Evolutionary conservation across 345 rosid species (phyloP).

Genomic region (Sapria himalayana): DNA sequence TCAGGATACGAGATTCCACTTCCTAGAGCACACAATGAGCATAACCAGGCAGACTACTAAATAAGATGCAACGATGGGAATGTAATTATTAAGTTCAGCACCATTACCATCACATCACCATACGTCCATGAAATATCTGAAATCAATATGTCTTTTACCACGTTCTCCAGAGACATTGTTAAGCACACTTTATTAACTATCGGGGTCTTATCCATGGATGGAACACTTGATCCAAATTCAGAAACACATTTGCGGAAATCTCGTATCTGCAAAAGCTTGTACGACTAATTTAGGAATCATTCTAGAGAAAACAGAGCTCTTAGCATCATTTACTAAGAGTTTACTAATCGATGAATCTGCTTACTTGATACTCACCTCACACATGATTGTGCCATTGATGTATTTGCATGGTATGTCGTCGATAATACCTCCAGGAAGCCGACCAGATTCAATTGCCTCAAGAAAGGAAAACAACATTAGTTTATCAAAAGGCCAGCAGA

Average conservation of each 20-base stretch:
- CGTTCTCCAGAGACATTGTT: constrained; percentile 72
- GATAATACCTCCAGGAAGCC: constrained; percentile 64
- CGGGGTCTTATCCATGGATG: constrained; percentile 20
- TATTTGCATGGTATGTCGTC: constrained; percentile 63
- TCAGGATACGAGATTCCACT: constrained; percentile 82
- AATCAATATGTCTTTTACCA: constrained; percentile 67
- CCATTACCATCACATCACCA: constrained; percentile 78
- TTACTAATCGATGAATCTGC: not conserved
- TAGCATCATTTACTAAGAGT: too few species aligned
- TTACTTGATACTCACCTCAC: constrained; percentile 50
- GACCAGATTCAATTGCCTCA: constrained; percentile 85
- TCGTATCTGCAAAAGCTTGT: constrained; percentile 36
- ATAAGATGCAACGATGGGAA: too few species aligned
- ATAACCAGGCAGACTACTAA: too few species aligned
- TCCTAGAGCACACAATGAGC: constrained; percentile 29
- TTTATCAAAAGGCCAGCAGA: too few species aligned
- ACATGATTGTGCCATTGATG: constrained; percentile 44
- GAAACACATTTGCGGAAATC: constrained; percentile 44
- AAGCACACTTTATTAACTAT: constrained; percentile 40
- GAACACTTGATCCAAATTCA: constrained; percentile 25
- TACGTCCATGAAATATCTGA: constrained; percentile 85
- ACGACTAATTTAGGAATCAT: too few species aligned
- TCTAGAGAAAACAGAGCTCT: too few species aligned
- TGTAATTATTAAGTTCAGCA: too few species aligned
- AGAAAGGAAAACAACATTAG: constrained; percentile 6